Percentiles rank a stretch among this genome's conserved stretches.
phyloP scores from a whole-genome alignment of 1,139 yeast species.

The Magnusiomyces suaveolens region DNA sequence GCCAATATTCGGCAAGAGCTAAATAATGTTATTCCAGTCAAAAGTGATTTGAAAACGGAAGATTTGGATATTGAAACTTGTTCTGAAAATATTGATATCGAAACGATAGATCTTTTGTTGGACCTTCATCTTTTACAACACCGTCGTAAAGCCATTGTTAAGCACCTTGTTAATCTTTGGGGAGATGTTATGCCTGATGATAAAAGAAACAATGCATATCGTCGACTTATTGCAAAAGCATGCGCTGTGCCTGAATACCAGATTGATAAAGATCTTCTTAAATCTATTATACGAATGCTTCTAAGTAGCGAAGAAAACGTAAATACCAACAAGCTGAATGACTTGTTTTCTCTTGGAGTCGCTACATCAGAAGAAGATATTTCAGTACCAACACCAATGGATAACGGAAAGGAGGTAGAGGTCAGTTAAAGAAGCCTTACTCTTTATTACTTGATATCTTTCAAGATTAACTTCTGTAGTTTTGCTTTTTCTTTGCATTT shows the following conservation, averaged over 20 bases:
- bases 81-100: conserved; percentile 17
- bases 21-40: not conserved
- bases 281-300: not conserved
- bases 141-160: conserved; percentile 38
- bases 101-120: conserved; percentile 30
- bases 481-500: too few relatives aligned
- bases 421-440: too few relatives aligned
- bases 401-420: not conserved
- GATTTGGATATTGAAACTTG: conserved; percentile 2
- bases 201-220: conserved; percentile 63
- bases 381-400: not conserved
- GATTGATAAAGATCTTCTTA: not conserved
- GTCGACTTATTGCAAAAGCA: conserved; percentile 69
- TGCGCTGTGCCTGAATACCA: conserved; percentile 48
- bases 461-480: too few relatives aligned
- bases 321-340: not conserved
- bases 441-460: too few relatives aligned
- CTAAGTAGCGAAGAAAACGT: not conserved
- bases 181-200: conserved; percentile 40
- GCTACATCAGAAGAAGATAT: not conserved
- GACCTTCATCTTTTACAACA: conserved; percentile 41
- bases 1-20: conserved; percentile 23
- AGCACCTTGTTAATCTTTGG: conserved; percentile 39
- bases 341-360: not conserved
- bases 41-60: conserved; percentile 5